Evolutionary conservation across 345 rosid genomes (phyloP).

Genomic region (Corchorus olitorius): DNA sequence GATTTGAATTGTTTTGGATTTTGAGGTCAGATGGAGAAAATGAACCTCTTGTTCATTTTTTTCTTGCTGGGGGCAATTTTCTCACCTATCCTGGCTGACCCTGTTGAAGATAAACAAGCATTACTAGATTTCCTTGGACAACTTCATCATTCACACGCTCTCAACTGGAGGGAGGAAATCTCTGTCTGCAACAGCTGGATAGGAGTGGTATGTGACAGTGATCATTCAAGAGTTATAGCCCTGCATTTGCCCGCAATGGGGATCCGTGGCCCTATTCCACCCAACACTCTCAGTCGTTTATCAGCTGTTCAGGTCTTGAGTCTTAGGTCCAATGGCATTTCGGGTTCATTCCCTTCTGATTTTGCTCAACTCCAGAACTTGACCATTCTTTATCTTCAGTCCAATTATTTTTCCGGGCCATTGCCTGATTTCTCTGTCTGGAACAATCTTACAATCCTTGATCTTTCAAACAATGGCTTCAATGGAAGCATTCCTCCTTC

Average conservation of each 20-base stretch:
- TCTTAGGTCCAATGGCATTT: constrained; percentile 74
- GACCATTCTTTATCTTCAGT: constrained; percentile 66
- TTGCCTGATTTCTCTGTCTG: constrained; percentile 77
- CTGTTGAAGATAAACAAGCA: constrained; percentile 69
- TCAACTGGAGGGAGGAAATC: constrained; percentile 65
- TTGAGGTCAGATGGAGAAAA: constrained; percentile 17
- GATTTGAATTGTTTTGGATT: background rate
- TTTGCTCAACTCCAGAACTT: constrained; percentile 57
- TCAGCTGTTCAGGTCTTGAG: constrained; percentile 60
- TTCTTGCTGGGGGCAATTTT: constrained; percentile 40
- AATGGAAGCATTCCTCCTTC: constrained; percentile 64
- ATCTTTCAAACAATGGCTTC: constrained; percentile 68
- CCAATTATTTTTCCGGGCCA: constrained; percentile 64
- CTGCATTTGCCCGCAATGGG: constrained; percentile 67
- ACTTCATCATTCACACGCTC: constrained; percentile 54
- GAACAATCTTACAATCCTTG: constrained; percentile 57
- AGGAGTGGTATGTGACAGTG: constrained; percentile 67
- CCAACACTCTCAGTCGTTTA: constrained; percentile 59
- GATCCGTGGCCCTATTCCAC: constrained; percentile 53
- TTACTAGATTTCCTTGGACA: constrained; percentile 66
- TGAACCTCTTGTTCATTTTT: constrained; percentile 34
- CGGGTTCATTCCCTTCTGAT: constrained; percentile 69
- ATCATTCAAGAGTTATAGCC: constrained; percentile 54
- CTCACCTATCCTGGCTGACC: constrained; percentile 40
- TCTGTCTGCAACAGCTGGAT: constrained; percentile 73